Evolutionary conservation across 768 basidiomycete genomes (phyloP), one percentile per base, ranked within the genome.

Genomic region (Auricularia sp.): DNA sequence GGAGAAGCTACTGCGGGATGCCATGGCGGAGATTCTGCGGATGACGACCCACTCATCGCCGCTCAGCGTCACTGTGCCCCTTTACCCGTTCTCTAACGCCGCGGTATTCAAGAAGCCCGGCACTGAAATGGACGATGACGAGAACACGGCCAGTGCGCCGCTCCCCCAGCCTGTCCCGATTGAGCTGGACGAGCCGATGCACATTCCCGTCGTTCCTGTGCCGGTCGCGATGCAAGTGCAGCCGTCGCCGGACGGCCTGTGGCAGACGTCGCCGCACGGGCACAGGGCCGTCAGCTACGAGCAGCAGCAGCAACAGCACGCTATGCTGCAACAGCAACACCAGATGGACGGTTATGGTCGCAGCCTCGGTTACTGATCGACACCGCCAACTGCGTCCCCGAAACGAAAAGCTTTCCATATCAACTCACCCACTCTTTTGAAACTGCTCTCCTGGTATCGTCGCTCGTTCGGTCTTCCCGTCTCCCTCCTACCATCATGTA

Each of bases 1-100:
- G 75, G 91, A 93, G 73, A 83, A 83, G 67, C 76, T 93, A 23
- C 77, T 93, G 16, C 91, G 91, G 70, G 88, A 87, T 3, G 78
- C 92, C 43, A 92, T 93, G 91, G 78, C 83, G 58, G 91, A 92
- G 71, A 92, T 93, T 66, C 85, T 93, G 39, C 81, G 86, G 64
- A 84, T 91, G 80, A 93, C 91, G 18, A 85, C 81, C 12, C 90
- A 92, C 73, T 86, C 87, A 71, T 84, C 85, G 68, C 90, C 91
- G 18, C 79, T 92, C 39, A 85, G 90, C 72, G 87, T 91, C 64
- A 87, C 88, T 36, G 81, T 92, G 18, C 90, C 90, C 3, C 64
- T 59, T 14, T 59, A 59, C 56, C 56, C 56, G 4, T 35, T 14
- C 16, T 59, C 56, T 10, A 34, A 14, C 11, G 11, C 23, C 6